Base-by-base conservation (phyloP, 805 yeast genomes). In the Kockiozyma suomiensis region DNA sequence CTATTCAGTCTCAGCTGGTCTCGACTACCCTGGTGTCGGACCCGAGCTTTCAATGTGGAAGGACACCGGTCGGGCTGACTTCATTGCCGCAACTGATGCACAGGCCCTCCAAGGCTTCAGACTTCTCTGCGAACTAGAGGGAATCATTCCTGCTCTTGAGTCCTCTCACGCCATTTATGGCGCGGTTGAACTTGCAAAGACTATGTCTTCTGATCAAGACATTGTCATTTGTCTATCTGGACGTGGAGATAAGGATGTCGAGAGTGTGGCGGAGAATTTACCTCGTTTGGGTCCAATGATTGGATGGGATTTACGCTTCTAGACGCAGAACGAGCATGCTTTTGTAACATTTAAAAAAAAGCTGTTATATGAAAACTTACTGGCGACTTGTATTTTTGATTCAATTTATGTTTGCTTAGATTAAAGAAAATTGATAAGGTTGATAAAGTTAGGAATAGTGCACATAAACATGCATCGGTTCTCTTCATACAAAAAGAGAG, bases 1-100 rank as follows among this genome's bases (percentile, higher is more conserved):
- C 10, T 98, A 94, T 74, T 93, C 98, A 23, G 96, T 94, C 40
- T 90, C 97, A 65, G 99, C 99, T 41, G 99, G 99, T 68, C 81
- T 94, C 70, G 99, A 94, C 76, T 94, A 94, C 74, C 99, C 99
- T 26, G 99, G 97, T 76, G 99, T 94, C 49, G 99, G 99, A 47
- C 99, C 99, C 33, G 98, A 94, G 77, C 81, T 94, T 68, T 96
- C 98, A 1, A 84, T 81, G 73, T 94, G 98, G 98, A 93, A 93
- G 75, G 86, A 87, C 56, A 86, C 87, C 62, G 97, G 97, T 28
- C 85, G 99, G 71, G 99, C 96, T 7, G 79, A 87, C 58, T 94
- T 93, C 72, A 75, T 86, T 49, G 96, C 97, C 48, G 97, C 96
- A 57, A 89, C 96, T 35, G 97, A 94, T 75, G 91, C 96, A n/a